Evolutionary conservation across 768 basidiomycete species (phyloP).

Genomic region (Tephrocybe rancida): DNA sequence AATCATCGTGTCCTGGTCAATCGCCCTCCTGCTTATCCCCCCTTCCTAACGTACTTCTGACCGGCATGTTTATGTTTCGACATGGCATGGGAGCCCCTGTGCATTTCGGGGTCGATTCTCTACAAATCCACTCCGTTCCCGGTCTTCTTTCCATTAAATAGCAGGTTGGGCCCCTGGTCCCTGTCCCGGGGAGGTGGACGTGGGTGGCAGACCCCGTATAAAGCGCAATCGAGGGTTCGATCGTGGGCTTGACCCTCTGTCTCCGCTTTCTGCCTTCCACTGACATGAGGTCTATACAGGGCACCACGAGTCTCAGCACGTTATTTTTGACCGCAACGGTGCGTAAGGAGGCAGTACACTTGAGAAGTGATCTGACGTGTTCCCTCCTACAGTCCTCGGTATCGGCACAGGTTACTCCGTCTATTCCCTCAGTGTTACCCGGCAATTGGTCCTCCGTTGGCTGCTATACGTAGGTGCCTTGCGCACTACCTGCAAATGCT

Average conservation of each 20-base stretch:
- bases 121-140: not conserved
- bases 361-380: not conserved
- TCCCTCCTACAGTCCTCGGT: not conserved
- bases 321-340: not conserved
- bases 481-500: not conserved
- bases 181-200: not conserved
- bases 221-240: not conserved
- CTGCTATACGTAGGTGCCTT: conserved; percentile 7
- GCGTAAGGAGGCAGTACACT: not conserved
- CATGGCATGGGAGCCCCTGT: not conserved
- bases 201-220: conserved; percentile 2
- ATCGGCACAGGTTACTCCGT: not conserved
- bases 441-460: conserved; percentile 10
- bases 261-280: not conserved
- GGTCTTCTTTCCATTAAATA: not conserved
- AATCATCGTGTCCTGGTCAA: not conserved
- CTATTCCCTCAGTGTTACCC: conserved; percentile 4
- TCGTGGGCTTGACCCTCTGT: not conserved
- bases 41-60: not conserved
- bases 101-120: not conserved
- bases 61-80: not conserved
- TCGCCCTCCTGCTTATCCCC: not conserved
- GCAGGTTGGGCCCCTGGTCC: not conserved
- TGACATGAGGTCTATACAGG: not conserved
- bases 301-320: not conserved